Evolutionary conservation across 2,329 filamentous ascomycete genomes (phyloP).

Genomic region (Scolecobasidium constrictum): DNA sequence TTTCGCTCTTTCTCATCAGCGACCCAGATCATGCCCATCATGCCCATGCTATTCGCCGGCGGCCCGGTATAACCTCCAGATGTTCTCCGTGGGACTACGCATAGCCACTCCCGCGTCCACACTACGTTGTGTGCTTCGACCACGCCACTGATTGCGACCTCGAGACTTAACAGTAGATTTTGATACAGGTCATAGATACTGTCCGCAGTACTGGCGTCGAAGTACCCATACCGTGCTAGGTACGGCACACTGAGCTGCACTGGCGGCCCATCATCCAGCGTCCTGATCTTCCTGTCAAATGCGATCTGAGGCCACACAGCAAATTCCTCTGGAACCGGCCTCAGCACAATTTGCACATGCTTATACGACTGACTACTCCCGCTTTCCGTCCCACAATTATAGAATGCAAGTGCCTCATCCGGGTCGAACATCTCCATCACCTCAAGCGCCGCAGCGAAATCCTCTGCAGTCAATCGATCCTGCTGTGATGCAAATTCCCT

Average conservation of each 20-base stretch:
- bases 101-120: neutral
- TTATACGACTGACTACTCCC: neutral
- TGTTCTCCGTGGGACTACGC: neutral
- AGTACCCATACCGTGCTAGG: neutral
- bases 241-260: neutral
- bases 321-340: neutral
- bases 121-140: neutral
- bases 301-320: neutral
- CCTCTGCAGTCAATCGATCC: neutral
- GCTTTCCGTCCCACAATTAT: neutral
- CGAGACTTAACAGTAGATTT: neutral
- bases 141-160: neutral
- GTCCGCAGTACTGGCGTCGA: neutral
- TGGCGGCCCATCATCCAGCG: neutral
- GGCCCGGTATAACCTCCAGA: neutral
- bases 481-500: neutral
- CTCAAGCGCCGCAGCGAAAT: neutral
- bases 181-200: neutral
- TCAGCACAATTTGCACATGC: neutral
- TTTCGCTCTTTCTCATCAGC: neutral
- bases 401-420: neutral
- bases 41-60: neutral
- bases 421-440: neutral
- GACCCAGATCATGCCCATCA: slow-evolving; percentile 2
- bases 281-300: neutral